Evolutionary conservation across 768 basidiomycete species (phyloP).

Genomic region (Neoboletus brunneissimus): DNA sequence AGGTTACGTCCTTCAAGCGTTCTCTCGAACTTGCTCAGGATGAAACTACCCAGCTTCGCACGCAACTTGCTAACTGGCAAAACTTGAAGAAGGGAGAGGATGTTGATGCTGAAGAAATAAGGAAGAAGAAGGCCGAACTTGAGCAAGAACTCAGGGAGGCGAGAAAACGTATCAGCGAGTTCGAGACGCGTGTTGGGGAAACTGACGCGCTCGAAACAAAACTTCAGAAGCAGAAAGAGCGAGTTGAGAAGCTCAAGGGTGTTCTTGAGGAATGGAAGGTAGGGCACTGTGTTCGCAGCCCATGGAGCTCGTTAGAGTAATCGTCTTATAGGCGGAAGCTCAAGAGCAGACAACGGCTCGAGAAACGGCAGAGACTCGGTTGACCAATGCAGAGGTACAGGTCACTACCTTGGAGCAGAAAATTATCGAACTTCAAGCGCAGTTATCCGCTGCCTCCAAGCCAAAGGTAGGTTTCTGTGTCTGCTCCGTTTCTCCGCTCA

Average conservation of each 20-base stretch:
- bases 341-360: conserved; percentile 37
- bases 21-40: conserved; percentile 58
- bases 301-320: background rate
- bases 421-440: conserved; percentile 43
- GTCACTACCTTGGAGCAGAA: conserved; percentile 34
- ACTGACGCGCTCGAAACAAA: conserved; percentile 34
- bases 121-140: conserved; percentile 54
- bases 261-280: conserved; percentile 48
- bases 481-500: conserved; percentile 4
- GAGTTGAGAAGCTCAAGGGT: conserved; percentile 42
- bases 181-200: conserved; percentile 25
- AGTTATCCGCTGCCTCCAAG: conserved; percentile 40
- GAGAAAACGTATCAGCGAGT: conserved; percentile 33
- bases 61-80: conserved; percentile 70
- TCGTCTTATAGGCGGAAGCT: conserved; percentile 36
- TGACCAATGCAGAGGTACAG: conserved; percentile 33
- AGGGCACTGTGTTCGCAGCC: background rate
- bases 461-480: conserved; percentile 16
- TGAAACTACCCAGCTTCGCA: conserved; percentile 50
- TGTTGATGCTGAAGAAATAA: conserved; percentile 51
- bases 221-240: conserved; percentile 43
- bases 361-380: conserved; percentile 33
- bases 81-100: conserved; percentile 62
- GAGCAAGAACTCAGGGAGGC: conserved; percentile 53
- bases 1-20: conserved; percentile 52